phyloP scores from a whole-genome alignment of 2,329 filamentous ascomycete genomes.

The Penicillium occitanis region DNA sequence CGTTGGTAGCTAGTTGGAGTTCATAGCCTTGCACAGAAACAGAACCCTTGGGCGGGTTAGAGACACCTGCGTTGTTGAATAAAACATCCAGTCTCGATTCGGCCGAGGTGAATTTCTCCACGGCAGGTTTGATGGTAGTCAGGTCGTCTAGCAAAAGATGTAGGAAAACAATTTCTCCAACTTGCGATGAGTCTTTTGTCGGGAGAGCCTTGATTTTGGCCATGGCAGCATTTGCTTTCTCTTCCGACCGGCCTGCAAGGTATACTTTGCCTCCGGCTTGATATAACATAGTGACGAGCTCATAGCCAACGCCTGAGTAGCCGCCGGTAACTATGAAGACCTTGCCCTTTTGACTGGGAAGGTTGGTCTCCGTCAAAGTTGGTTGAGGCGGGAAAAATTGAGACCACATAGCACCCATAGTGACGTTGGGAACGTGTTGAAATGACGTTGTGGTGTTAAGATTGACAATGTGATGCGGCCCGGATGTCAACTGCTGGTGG shows the following conservation, averaged over 20 bases:
- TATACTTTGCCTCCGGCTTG: constrained; percentile 57
- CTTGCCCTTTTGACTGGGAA: constrained; percentile 28
- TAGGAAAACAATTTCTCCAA: constrained; percentile 17
- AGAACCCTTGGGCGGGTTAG: constrained; percentile 29
- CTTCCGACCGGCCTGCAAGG: constrained; percentile 50
- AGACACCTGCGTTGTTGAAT: constrained; percentile 45
- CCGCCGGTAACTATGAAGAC: constrained; percentile 55
- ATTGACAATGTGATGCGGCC: not conserved
- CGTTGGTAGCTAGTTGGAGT: constrained; percentile 40
- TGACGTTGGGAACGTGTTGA: not conserved
- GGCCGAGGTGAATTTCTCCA: constrained; percentile 36
- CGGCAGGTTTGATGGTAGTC: constrained; percentile 41
- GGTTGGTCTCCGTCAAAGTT: constrained; percentile 26
- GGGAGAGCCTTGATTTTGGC: constrained; percentile 40
- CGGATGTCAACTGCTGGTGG: not conserved
- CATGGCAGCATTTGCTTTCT: constrained; percentile 51
- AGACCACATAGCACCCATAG: constrained; percentile 24
- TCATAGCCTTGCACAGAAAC: constrained; percentile 32
- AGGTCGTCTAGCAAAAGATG: constrained; percentile 41
- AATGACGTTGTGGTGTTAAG: not conserved
- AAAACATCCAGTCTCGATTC: constrained; percentile 48
- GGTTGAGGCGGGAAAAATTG: constrained; percentile 27
- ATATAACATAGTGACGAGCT: constrained; percentile 57
- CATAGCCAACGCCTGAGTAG: constrained; percentile 36
- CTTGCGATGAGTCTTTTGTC: constrained; percentile 25